These are phyloP conservation scores for Ophiostoma quercus DNA, from an alignment of 2,329 filamentous ascomycete genomes.

Conservation along the genomic window DNA sequence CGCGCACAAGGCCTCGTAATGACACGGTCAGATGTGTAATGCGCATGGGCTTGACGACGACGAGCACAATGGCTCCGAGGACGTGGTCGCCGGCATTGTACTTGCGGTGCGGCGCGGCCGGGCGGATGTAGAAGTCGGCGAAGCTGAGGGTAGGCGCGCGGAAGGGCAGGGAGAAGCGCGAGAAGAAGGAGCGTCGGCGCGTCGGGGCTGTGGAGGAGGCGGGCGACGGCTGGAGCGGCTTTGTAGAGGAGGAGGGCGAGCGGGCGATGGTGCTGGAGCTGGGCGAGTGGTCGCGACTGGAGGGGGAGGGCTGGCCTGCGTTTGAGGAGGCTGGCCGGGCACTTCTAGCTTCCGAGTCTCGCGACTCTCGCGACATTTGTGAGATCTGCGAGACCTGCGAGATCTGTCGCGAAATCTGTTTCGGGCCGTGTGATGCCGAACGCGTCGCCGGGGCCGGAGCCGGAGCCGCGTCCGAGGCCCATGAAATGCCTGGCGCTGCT, in stretches of 20 bases:
- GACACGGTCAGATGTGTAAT: conserved; percentile 76
- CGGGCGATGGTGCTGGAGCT: neutral
- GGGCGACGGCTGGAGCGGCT: conserved; percentile 38
- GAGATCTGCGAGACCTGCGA: neutral
- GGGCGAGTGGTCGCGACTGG: conserved; percentile 1
- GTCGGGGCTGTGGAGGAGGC: conserved; percentile 36
- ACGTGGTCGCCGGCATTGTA: conserved; percentile 72
- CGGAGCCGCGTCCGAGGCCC: neutral
- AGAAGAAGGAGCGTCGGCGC: conserved; percentile 43
- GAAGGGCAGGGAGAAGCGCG: conserved; percentile 48
- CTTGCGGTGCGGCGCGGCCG: conserved; percentile 70
- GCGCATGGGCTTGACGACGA: conserved; percentile 66
- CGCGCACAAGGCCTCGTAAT: conserved; percentile 72
- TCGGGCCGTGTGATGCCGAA: neutral
- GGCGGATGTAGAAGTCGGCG: conserved; percentile 71
- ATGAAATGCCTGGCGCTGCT: neutral
- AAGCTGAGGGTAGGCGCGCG: conserved; percentile 57
- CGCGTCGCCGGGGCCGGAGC: neutral
- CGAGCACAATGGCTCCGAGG: conserved; percentile 65
- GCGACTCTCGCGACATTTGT: neutral
- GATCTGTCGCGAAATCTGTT: conserved; percentile 11
- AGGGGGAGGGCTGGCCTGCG: neutral
- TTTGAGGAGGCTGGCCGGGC: neutral
- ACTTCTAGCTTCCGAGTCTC: conserved; percentile 4
- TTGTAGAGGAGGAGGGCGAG: conserved; percentile 22